These are phyloP conservation scores for Sporothrix inflata DNA, from an alignment of 2,329 filamentous ascomycete species.

Conservation along the genomic window DNA sequence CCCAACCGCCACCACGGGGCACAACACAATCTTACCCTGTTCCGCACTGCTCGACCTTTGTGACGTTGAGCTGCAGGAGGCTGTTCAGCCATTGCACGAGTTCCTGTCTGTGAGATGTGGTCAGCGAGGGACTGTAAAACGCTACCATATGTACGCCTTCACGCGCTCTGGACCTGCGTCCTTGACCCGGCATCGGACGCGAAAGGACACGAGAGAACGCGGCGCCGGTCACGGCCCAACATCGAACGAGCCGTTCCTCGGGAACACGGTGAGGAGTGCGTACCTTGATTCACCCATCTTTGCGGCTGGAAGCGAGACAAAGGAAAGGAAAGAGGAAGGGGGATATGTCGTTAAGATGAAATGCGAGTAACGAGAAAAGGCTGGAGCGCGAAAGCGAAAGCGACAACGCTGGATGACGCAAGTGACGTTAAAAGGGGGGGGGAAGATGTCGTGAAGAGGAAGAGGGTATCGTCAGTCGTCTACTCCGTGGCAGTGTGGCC, in stretches of 20 bases:
- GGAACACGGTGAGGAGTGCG: not conserved
- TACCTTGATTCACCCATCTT: slow-evolving; percentile 36
- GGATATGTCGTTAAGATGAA: not conserved
- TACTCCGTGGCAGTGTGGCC: not conserved
- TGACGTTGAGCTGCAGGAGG: slow-evolving; percentile 96
- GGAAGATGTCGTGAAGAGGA: not conserved
- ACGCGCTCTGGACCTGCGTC: slow-evolving; percentile 19
- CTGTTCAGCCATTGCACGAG: slow-evolving; percentile 96
- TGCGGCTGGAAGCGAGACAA: slow-evolving; percentile 14
- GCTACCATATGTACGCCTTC: not conserved
- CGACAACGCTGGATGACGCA: slow-evolving; percentile 17
- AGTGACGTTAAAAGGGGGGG: slow-evolving; percentile 3
- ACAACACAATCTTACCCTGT: slow-evolving; percentile 30
- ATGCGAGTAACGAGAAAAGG: not conserved
- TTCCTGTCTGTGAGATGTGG: slow-evolving; percentile 72
- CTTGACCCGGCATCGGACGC: not conserved
- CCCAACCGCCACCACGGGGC: not conserved
- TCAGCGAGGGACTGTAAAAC: slow-evolving; percentile 3
- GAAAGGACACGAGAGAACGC: not conserved
- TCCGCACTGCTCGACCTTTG: slow-evolving; percentile 77
- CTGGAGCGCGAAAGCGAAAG: not conserved
- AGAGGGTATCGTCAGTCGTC: slow-evolving; percentile 12
- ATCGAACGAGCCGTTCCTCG: not conserved
- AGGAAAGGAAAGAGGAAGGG: not conserved
- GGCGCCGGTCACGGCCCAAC: not conserved